Percentiles rank a stretch among this genome's conserved stretches.
phyloP scores from a whole-genome alignment of 441 rosid genomes.

The Brassica hybrid region DNA sequence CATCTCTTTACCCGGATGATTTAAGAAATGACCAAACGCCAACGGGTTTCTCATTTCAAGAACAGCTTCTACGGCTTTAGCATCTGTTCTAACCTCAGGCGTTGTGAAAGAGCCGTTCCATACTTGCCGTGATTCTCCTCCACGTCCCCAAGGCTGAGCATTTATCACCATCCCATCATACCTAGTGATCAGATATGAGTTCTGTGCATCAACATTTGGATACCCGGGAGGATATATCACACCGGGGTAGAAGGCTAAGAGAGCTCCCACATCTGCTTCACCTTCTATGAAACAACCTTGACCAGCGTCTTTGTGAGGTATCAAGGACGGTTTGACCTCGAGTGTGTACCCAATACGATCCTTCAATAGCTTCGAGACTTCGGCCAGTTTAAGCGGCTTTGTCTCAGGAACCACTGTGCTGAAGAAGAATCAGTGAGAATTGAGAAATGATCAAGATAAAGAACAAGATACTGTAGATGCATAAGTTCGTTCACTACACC shows the following conservation, averaged over 20 bases:
- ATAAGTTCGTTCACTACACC: constrained; percentile 10
- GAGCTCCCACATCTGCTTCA: constrained; percentile 75
- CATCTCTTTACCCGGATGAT: constrained; percentile 71
- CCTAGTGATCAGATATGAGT: constrained; percentile 77
- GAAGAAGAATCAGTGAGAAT: constrained; percentile 60
- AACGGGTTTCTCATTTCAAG: constrained; percentile 86
- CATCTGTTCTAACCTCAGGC: constrained; percentile 39
- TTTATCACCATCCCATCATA: constrained; percentile 84
- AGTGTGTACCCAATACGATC: constrained; percentile 70
- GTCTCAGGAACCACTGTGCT: constrained; percentile 78
- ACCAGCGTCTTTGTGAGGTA: constrained; percentile 77
- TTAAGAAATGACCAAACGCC: constrained; percentile 82
- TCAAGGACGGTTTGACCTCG: constrained; percentile 63
- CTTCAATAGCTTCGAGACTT: constrained; percentile 66
- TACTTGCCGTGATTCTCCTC: constrained; percentile 60
- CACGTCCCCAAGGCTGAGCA: constrained; percentile 85
- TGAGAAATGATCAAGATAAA: constrained; percentile 39
- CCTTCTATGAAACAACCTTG: constrained; percentile 79
- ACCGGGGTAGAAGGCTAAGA: constrained; percentile 86
- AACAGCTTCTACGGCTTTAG: constrained; percentile 55
- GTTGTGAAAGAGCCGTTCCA: constrained; percentile 56
- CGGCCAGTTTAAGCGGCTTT: constrained; percentile 52
- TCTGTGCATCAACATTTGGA: constrained; percentile 68
- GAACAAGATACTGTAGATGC: not conserved
- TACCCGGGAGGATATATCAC: constrained; percentile 74